Evolutionary conservation across 2,329 filamentous ascomycete genomes (phyloP), one percentile per base, ranked within the genome.

Genomic region (Colletotrichum echinochloae): DNA sequence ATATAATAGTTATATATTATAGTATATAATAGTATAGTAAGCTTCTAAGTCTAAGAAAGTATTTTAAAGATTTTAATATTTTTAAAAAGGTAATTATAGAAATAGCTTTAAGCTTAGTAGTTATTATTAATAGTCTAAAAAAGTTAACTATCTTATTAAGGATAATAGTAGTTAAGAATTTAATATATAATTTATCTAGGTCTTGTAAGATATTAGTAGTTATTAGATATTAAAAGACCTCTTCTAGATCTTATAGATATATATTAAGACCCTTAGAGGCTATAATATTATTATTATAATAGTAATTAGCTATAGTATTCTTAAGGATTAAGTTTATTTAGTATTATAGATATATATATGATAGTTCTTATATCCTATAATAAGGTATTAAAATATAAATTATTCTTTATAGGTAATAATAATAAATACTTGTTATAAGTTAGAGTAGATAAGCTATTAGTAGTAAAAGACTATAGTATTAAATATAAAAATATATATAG

Each of bases 181-280:
- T 16, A 39, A 6, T 6, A 5, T 39, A 3, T 16, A 5, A 39
- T 5, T 39, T 39, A 16, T 39, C 6, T 6, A 14, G 12, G 1
- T 14, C 5, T 5, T 16, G 4, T 16, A 16, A 1, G 5, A 39
- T 16, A 5, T 39, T 39, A 16, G 37, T 6, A 3, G 5, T 39
- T 1, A 1, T 5, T 39, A 39, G 5, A 1, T 0, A 2, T 14
- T 39, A 16, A 5, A 39, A 39, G 4, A 39, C 6, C 1, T 6
- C 12, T 5, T 51, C 6, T 1, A 51, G 14, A n/a, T 51, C 5
- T 0, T 3, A 18, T 18, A 51, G 2, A 28, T 51, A 2, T 18
- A 28, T 6, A 6, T 51, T 8, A 14, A 51, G 11, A 8, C 26
- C 7, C 2, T 18, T 51, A 5, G n/a, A n/a, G n/a, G 23, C 26